Conservation (phyloP, 164 flowering plant genomes). For the Nymphaea thermarum region DNA sequence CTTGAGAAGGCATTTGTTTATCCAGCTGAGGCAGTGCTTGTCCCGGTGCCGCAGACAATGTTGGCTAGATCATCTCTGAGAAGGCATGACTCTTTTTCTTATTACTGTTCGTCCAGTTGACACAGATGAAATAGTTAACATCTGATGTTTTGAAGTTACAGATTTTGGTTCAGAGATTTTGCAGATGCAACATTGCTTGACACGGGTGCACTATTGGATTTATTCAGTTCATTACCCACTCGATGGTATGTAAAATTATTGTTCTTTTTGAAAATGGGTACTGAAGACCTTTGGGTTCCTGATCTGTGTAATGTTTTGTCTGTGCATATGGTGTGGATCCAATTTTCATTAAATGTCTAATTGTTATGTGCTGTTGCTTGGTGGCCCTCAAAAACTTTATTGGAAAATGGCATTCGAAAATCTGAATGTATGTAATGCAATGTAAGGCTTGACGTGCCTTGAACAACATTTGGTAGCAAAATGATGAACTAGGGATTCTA, state of each 20-base stretch:
- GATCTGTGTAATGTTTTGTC: too few relatives aligned
- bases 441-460: too few relatives aligned
- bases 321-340: too few relatives aligned
- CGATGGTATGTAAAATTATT: not conserved
- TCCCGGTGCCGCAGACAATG: conserved; percentile 68
- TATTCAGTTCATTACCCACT: not conserved
- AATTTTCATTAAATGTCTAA: too few relatives aligned
- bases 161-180: conserved; percentile 93
- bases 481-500: too few relatives aligned
- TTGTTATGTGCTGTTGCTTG: too few relatives aligned
- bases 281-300: too few relatives aligned
- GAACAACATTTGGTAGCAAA: too few relatives aligned
- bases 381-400: too few relatives aligned
- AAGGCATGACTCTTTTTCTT: conserved; percentile 30
- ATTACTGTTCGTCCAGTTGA: not conserved
- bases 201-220: conserved; percentile 6
- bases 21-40: conserved; percentile 84
- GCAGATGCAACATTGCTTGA: conserved; percentile 50
- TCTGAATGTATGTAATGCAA: too few relatives aligned
- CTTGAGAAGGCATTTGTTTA: conserved; percentile 66
- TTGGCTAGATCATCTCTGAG: conserved; percentile 65
- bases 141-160: conserved; percentile 21
- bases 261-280: too few relatives aligned
- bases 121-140: not conserved
- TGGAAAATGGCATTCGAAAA: too few relatives aligned